Percentiles rank a stretch among this genome's conserved stretches.
phyloP scores from a whole-genome alignment of 2,329 filamentous ascomycete species.

The Xenosphaeropsis pyriputrescens region DNA sequence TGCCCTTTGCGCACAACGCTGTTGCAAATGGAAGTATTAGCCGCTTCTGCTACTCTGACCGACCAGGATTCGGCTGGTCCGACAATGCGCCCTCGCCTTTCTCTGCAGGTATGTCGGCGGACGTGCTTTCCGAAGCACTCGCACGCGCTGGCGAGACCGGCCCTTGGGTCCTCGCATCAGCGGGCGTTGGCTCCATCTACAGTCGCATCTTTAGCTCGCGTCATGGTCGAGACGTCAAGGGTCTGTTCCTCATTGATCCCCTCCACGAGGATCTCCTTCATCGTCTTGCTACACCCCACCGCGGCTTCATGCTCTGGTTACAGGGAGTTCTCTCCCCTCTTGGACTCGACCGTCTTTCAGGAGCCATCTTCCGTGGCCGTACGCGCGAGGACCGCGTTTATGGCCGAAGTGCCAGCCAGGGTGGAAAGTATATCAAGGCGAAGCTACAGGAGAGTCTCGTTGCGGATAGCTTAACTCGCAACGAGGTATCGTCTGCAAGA shows the following conservation, averaged over 20 bases:
- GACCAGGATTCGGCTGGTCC: slow-evolving; percentile 76
- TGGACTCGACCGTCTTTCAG: slow-evolving; percentile 66
- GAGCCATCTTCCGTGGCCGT: slow-evolving; percentile 70
- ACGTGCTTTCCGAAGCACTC: slow-evolving; percentile 77
- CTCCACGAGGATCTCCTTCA: slow-evolving; percentile 76
- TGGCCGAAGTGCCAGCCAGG: slow-evolving; percentile 64
- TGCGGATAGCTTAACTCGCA: slow-evolving; percentile 68
- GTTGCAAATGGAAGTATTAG: slow-evolving; percentile 68
- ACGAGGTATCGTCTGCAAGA: slow-evolving; percentile 65
- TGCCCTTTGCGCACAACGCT: slow-evolving; percentile 64
- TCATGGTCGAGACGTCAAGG: slow-evolving; percentile 59
- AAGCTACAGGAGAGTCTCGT: slow-evolving; percentile 89
- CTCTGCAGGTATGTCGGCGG: slow-evolving; percentile 83
- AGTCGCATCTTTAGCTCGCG: slow-evolving; percentile 82
- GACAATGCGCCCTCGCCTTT: slow-evolving; percentile 91
- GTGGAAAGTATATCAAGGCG: slow-evolving; percentile 73
- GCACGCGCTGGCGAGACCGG: slow-evolving; percentile 67
- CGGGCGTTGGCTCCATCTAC: slow-evolving; percentile 78
- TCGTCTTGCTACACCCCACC: slow-evolving; percentile 47
- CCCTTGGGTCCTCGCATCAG: slow-evolving; percentile 78
- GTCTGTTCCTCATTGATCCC: slow-evolving; percentile 74
- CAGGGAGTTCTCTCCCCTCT: slow-evolving; percentile 77
- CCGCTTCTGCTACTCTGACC: slow-evolving; percentile 91
- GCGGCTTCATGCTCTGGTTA: slow-evolving; percentile 77
- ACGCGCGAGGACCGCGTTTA: slow-evolving; percentile 73